These are phyloP conservation scores for Mycena amicta DNA, from an alignment of 768 basidiomycete species.

Conservation along the genomic window DNA sequence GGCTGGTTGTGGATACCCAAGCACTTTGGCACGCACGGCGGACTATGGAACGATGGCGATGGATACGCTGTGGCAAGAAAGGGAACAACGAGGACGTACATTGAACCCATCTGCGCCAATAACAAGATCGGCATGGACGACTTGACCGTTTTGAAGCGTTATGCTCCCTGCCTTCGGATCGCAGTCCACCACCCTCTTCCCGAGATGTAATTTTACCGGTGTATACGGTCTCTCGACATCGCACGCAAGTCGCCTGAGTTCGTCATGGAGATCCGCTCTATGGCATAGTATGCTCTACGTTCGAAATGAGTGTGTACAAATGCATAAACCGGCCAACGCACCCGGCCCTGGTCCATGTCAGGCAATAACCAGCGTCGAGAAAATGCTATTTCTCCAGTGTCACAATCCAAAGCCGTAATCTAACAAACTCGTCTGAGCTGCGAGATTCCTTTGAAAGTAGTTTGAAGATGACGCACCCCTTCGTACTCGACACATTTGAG, in stretches of 20 bases:
- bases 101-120: conserved; percentile 40
- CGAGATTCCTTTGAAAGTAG: neutral
- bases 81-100: neutral
- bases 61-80: no score
- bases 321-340: neutral
- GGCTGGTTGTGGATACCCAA: neutral
- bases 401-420: neutral
- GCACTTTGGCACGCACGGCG: neutral
- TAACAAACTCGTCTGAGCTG: neutral
- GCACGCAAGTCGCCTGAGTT: conserved; percentile 9
- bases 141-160: conserved; percentile 36
- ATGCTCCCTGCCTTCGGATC: conserved; percentile 32
- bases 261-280: conserved; percentile 13
- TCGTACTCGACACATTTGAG: conserved; percentile 2
- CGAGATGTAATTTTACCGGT: conserved; percentile 9
- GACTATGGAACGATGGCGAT: no score
- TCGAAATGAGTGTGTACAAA: neutral
- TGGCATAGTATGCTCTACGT: conserved; percentile 8
- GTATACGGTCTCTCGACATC: conserved; percentile 1
- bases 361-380: neutral
- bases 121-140: conserved; percentile 36
- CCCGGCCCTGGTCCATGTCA: neutral
- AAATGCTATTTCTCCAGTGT: conserved; percentile 9
- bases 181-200: conserved; percentile 7
- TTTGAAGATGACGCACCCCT: conserved; percentile 2